These are phyloP conservation scores for Senecio squalidus DNA, from an alignment of 140 eudicot species.

Conservation along the genomic window DNA sequence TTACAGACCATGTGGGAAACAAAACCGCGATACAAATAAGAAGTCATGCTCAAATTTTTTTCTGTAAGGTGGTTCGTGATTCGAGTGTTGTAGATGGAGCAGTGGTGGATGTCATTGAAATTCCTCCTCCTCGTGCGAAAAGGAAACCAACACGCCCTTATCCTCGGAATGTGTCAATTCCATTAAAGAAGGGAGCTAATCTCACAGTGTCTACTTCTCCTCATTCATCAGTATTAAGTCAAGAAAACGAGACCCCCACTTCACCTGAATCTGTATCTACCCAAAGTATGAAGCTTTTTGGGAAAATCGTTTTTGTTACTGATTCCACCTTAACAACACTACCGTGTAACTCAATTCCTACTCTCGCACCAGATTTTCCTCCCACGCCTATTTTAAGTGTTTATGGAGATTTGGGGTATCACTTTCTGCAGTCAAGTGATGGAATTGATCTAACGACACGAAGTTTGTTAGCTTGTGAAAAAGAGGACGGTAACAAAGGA, in stretches of 20 bases:
- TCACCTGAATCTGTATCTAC: slow-evolving; percentile 24
- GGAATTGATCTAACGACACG: background rate
- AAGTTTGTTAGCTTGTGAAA: background rate
- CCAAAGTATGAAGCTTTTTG: slow-evolving; percentile 60
- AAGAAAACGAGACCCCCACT: slow-evolving; percentile 45
- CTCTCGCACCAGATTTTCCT: slow-evolving; percentile 4
- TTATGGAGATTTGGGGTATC: background rate
- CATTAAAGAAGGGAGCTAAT: slow-evolving; percentile 15
- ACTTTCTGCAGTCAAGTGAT: background rate
- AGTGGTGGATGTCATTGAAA: slow-evolving; percentile 41
- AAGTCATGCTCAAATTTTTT: slow-evolving; percentile 88
- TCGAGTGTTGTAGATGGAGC: slow-evolving; percentile 31
- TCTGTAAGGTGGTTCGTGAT: slow-evolving; percentile 72
- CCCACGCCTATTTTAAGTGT: slow-evolving; percentile 21
- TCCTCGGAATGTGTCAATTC: slow-evolving; percentile 52
- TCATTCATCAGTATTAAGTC: slow-evolving; percentile 9
- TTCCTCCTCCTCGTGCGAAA: slow-evolving; percentile 90
- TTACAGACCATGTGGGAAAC: slow-evolving; percentile 70
- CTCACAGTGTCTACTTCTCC: slow-evolving; percentile 24
- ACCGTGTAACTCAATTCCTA: slow-evolving; percentile 17
- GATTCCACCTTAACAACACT: slow-evolving; percentile 13
- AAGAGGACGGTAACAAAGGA: slow-evolving; percentile 1
- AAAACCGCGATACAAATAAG: slow-evolving; percentile 86
- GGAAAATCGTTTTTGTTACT: slow-evolving; percentile 41
- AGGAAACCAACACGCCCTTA: slow-evolving; percentile 82